Conservation (phyloP, 2,329 filamentous ascomycete species). For the Xylariaceae sp. region DNA sequence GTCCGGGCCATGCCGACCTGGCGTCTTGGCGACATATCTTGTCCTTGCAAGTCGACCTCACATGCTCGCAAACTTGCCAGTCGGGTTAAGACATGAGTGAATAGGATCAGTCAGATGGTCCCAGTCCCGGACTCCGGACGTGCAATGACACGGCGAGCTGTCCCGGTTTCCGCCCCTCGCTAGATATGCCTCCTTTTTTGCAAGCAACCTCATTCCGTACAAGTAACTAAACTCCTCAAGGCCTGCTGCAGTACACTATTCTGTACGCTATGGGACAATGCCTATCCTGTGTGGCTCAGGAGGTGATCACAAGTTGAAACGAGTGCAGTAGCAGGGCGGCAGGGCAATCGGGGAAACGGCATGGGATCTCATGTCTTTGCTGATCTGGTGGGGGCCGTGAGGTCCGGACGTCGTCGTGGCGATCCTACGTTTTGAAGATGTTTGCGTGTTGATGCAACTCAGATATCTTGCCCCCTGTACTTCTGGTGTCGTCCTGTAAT, state of each 20-base stretch:
- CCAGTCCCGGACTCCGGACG: background rate
- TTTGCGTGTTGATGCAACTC: background rate
- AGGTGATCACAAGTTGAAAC: slow-evolving; percentile 26
- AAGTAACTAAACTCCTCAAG: background rate
- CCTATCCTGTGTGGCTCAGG: too few species aligned
- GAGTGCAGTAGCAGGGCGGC: slow-evolving; percentile 23
- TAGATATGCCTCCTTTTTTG: background rate
- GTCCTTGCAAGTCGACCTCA: too few species aligned
- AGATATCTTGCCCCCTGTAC: background rate
- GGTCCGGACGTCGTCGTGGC: background rate
- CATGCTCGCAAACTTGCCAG: background rate
- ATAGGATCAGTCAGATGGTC: background rate
- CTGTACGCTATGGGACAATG: too few species aligned
- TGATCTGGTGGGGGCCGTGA: background rate
- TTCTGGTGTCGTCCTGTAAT: too few species aligned
- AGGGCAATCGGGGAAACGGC: slow-evolving; percentile 25
- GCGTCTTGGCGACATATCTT: slow-evolving; percentile 2
- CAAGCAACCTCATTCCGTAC: background rate
- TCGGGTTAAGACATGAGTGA: background rate
- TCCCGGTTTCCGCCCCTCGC: background rate
- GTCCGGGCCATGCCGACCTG: slow-evolving; percentile 13
- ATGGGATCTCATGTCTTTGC: background rate
- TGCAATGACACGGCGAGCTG: slow-evolving; percentile 1
- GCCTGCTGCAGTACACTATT: background rate
- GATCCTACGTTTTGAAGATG: background rate